Percentiles rank a stretch among this genome's conserved stretches.
phyloP scores from a whole-genome alignment of 148 eudicot species.

The Silene uniflora region DNA sequence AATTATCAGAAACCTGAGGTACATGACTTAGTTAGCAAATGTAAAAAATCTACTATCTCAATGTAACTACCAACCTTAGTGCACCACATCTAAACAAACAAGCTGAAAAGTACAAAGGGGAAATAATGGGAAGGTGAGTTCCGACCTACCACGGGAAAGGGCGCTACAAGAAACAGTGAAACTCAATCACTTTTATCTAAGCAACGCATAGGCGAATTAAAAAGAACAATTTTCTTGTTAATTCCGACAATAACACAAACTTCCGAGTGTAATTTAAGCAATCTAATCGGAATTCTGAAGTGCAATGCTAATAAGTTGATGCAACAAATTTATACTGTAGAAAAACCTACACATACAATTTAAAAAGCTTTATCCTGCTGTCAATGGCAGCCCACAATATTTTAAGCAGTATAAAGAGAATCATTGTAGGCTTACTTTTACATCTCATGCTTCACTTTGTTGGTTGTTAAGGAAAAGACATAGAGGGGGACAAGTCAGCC shows the following conservation, averaged over 20 bases:
- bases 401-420: slow-evolving; percentile 6
- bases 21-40: neutral
- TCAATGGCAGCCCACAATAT: slow-evolving; percentile 6
- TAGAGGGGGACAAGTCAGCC: slow-evolving; percentile 12
- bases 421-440: slow-evolving; percentile 13
- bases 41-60: neutral
- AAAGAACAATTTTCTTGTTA: slow-evolving; percentile 1
- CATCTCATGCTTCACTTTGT: slow-evolving; percentile 4
- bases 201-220: neutral
- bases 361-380: slow-evolving; percentile 13
- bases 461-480: slow-evolving; percentile 5
- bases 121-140: neutral
- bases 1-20: slow-evolving; percentile 23
- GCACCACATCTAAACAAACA: neutral
- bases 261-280: slow-evolving; percentile 4
- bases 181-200: too few species aligned
- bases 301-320: neutral
- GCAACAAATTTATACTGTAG: neutral
- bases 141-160: neutral
- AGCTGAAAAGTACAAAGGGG: slow-evolving; percentile 1
- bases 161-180: too few species aligned
- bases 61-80: too few species aligned
- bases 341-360: neutral
- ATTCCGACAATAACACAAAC: neutral
- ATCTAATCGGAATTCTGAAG: slow-evolving; percentile 11